Percentiles rank a stretch among this genome's conserved stretches.
Evolutionary conservation across 2,329 filamentous ascomycete genomes (phyloP).

Genomic region (Penicillium sp.): DNA sequence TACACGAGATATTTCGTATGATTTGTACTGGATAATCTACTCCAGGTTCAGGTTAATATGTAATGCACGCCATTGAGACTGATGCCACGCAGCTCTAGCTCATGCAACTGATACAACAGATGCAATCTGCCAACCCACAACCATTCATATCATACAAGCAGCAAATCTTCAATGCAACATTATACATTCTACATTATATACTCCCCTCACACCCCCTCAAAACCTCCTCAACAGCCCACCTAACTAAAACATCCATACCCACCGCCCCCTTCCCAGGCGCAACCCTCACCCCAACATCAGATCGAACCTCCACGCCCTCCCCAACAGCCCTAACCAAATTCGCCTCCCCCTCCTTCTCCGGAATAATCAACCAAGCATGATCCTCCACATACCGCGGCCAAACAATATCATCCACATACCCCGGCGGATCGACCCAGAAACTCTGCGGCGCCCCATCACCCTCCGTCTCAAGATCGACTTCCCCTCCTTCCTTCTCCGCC

Average conservation of each 20-base stretch:
- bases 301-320: slow-evolving; percentile 39
- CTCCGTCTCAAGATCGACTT: slow-evolving; percentile 34
- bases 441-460: slow-evolving; percentile 61
- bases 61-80: too few species aligned
- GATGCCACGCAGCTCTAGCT: too few species aligned
- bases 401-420: slow-evolving; percentile 91
- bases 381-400: slow-evolving; percentile 92
- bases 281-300: slow-evolving; percentile 52
- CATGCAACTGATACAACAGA: too few species aligned
- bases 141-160: too few species aligned
- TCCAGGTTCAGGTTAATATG: too few species aligned
- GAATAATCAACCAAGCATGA: slow-evolving; percentile 78
- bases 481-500: slow-evolving; percentile 2
- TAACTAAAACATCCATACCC: slow-evolving; percentile 65
- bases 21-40: too few species aligned
- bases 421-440: slow-evolving; percentile 93
- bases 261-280: slow-evolving; percentile 59
- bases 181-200: too few species aligned
- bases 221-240: slow-evolving; percentile 70
- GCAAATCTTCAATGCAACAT: too few species aligned
- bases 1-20: too few species aligned
- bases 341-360: slow-evolving; percentile 50
- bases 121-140: too few species aligned
- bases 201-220: slow-evolving; percentile 45
- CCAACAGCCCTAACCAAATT: slow-evolving; percentile 36